Evolutionary conservation across 352 stramenopile genomes (phyloP), one percentile per base, ranked within the genome.

Genomic region (Phytopythium mirpurense): DNA sequence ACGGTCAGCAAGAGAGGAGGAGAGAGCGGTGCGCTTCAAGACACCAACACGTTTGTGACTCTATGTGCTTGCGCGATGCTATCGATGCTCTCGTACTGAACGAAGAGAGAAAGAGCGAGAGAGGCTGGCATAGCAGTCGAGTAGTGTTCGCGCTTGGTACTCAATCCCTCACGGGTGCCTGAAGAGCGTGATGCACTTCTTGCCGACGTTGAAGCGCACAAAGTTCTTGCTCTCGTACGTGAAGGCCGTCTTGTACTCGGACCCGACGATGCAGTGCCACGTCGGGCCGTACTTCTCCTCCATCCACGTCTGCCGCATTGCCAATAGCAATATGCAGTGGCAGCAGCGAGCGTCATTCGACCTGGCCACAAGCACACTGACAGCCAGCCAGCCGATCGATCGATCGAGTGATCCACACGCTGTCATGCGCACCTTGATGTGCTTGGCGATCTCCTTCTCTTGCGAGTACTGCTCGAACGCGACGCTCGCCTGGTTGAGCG

Each of bases 161-260:
- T n/a, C n/a, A n/a, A n/a, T n/a, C n/a, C n/a, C n/a, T n/a, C n/a
- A 86, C n/a, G 73, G 78, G 29, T 91, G 78, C 2, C 81, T 70
- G 53, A 90, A 89, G 54, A 90, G 75, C 45, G 77, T 86, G 68
- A 91, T 91, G 69, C 81, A 89, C 58, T 91, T 91, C 57, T 91
- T 90, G 62, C 77, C 78, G 16, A 92, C 74, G 48, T 91, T 88
- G 60, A 90, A 92, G 32, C 81, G 72, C 62, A 90, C 74, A 67
- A 92, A 92, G 70, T 88, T 90, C 61, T 90, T 89, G 75, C 74
- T 86, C 67, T 86, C 78, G 60, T 86, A 89, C 44, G 72, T 75
- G 57, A 86, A 86, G 47, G 75, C 70, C 24, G 65, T 81, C 57
- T 86, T 86, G 73, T 86, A 86, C 63, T 86, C 78, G 55, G 78